These are phyloP conservation scores for Polyporus tsugae DNA, from an alignment of 1,284 basidiomycete genomes.

Conservation along the genomic window DNA sequence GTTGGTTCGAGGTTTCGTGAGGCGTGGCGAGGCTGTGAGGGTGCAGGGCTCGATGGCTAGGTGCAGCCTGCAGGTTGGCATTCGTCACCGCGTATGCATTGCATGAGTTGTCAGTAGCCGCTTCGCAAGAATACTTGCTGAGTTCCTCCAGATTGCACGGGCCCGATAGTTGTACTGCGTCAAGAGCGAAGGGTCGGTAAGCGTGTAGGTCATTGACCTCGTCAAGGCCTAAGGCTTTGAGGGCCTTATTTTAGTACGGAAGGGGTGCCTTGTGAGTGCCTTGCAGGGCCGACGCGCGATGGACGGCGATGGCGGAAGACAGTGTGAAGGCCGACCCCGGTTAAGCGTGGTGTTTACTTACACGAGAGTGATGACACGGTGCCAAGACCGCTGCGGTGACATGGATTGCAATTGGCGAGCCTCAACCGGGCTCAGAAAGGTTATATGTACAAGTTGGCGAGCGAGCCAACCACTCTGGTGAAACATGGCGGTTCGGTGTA, in stretches of 20 bases:
- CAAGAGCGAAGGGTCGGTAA: no score
- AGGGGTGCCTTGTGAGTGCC: neutral
- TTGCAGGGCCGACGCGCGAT: conserved; percentile 8
- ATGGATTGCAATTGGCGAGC: neutral
- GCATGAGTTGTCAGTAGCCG: no score
- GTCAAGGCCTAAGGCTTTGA: no score
- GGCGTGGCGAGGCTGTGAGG: neutral
- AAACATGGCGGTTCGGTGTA: neutral
- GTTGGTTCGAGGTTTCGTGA: neutral
- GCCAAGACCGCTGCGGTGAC: neutral
- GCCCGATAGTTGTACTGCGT: no score
- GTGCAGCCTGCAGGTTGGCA: neutral
- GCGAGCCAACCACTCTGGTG: neutral
- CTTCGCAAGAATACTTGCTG: no score
- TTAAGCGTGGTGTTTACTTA: neutral
- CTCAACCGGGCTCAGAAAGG: conserved; percentile 3
- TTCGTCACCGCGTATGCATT: neutral
- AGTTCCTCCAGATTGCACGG: no score
- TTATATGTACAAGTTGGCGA: neutral
- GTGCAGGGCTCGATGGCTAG: neutral
- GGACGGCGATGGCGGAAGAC: neutral
- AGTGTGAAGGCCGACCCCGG: conserved; percentile 7
- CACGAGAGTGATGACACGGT: neutral
- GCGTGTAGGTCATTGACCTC: no score
- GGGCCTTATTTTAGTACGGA: no score